Evolutionary conservation across 176 grass and related monocot genomes (phyloP), one percentile per base, ranked within the genome.

Genomic region (Cenchrus purpureus): DNA sequence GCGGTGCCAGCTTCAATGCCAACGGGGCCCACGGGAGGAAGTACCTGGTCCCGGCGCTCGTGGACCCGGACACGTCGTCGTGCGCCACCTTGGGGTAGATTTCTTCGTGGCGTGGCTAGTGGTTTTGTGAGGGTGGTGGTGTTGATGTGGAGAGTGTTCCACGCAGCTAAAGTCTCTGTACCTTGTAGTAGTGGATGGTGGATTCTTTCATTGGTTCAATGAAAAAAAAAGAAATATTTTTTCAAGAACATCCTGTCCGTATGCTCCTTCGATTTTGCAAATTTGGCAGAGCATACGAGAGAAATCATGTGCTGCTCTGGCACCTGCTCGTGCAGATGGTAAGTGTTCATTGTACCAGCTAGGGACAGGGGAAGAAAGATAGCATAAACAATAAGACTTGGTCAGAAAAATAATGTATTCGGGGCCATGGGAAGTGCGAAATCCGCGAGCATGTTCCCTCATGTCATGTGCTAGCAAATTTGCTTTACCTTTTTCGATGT

Each of bases 181-280:
- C 22, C 53, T 50, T 73, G 70, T 79, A 49, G 68, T 57, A 46
- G 72, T 82, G 77, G 8, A 80, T 2, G 56, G 74, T 82, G 51
- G 70, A 97, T 94, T 94, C 87, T 92, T 97, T 97, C 90, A 97
- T 97, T 94, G 82, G 79, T 97, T 97, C 73, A 54, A 91, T 97
- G 94, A 97, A 97, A 96, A 32, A 32, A 32, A 79, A 90, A 75
- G 51, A 34, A 78, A 64, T 85, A 68, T 7, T 65, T 50, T 20
- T 62, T 25, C 2, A 20, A 40, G 37, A 51, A 4, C 25, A 6
- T 67, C 46, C 5, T 53, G 45, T 20, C 28, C 12, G 19, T 52
- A 7, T 19, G 52, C 5, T 70, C 1, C 8, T 32, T 73, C 71
- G 51, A 70, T 68, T 32, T n/a, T 56, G 37, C 15, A 42, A 37